A percentile compares a stretch with the other conserved stretches of the same genome.
Conservation (phyloP, 2,329 filamentous ascomycete species). For the Neonectria magnoliae region DNA sequence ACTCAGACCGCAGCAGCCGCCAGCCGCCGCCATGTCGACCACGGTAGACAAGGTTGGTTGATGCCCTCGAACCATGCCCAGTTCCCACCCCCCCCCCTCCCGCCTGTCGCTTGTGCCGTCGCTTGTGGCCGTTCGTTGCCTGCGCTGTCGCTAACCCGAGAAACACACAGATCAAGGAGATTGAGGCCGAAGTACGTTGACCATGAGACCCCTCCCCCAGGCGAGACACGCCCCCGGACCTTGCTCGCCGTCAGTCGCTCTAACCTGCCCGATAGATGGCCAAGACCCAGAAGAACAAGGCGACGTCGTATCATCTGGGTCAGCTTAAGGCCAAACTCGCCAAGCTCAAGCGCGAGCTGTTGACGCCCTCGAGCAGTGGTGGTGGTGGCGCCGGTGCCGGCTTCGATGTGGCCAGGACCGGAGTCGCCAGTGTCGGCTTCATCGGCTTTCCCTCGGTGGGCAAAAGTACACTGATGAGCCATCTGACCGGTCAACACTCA, state of each 20-base stretch:
- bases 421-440: constrained; percentile 96
- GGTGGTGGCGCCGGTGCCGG: constrained; percentile 82
- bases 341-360: constrained; percentile 94
- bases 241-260: constrained; percentile 25
- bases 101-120: constrained; percentile 14
- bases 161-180: constrained; percentile 82
- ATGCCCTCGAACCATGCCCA: constrained; percentile 5
- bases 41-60: constrained; percentile 89
- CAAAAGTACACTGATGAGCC: constrained; percentile 97
- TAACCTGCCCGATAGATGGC: constrained; percentile 74
- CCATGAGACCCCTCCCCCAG: constrained; percentile 11
- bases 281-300: constrained; percentile 97
- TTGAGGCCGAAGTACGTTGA: constrained; percentile 86
- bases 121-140: not conserved
- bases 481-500: constrained; percentile 93
- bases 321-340: constrained; percentile 98
- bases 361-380: constrained; percentile 85
- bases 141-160: constrained; percentile 47
- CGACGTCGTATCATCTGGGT: constrained; percentile 90
- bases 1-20: constrained; percentile 22
- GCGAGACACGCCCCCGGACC: constrained; percentile 18
- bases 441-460: constrained; percentile 98
- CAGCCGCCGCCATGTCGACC: constrained; percentile 80
- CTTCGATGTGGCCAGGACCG: constrained; percentile 97
- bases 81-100: constrained; percentile 5